Evolutionary conservation across 2,329 filamentous ascomycete species (phyloP).

Genomic region (Simplicillium aogashimaense): DNA sequence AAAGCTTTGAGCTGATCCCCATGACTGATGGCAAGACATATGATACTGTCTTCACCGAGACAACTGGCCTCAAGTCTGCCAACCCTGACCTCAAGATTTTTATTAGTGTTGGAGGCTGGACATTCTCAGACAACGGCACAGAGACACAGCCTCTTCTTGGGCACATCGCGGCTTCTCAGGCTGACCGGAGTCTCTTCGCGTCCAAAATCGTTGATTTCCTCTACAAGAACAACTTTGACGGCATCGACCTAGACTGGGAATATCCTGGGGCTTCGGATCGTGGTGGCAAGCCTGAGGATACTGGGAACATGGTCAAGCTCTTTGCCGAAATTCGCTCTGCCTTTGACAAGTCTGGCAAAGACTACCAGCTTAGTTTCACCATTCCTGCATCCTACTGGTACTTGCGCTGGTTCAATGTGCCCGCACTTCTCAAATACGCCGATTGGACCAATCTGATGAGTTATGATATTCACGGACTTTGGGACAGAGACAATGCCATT

Average conservation of each 20-base stretch:
- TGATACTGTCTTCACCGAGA: background rate
- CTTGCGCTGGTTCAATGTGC: constrained; percentile 17
- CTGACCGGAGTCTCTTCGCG: constrained; percentile 23
- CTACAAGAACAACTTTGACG: constrained; percentile 10
- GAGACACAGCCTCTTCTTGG: constrained; percentile 15
- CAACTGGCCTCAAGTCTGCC: constrained; percentile 9
- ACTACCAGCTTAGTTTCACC: constrained; percentile 13
- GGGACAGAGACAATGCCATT: constrained; percentile 23
- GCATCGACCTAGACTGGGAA: constrained; percentile 12
- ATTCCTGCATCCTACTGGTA: constrained; percentile 17
- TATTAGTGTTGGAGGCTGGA: constrained; percentile 25
- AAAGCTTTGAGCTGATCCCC: constrained; percentile 11
- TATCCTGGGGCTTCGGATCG: constrained; percentile 12
- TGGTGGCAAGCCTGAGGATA: constrained; percentile 12
- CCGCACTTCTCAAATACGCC: constrained; percentile 10
- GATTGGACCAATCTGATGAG: constrained; percentile 32
- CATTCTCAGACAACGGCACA: constrained; percentile 18
- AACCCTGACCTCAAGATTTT: constrained; percentile 17
- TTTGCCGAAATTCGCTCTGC: constrained; percentile 11
- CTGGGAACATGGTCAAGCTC: constrained; percentile 12
- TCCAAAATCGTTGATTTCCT: constrained; percentile 13
- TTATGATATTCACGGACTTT: constrained; percentile 32
- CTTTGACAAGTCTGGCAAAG: constrained; percentile 3
- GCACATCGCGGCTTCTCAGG: constrained; percentile 15
- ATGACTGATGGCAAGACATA: constrained; percentile 7